A percentile compares a stretch with the other conserved stretches of the same genome.
Evolutionary conservation across 2,329 filamentous ascomycete genomes (phyloP).

Genomic region (Fragosphaeria purpurea): DNA sequence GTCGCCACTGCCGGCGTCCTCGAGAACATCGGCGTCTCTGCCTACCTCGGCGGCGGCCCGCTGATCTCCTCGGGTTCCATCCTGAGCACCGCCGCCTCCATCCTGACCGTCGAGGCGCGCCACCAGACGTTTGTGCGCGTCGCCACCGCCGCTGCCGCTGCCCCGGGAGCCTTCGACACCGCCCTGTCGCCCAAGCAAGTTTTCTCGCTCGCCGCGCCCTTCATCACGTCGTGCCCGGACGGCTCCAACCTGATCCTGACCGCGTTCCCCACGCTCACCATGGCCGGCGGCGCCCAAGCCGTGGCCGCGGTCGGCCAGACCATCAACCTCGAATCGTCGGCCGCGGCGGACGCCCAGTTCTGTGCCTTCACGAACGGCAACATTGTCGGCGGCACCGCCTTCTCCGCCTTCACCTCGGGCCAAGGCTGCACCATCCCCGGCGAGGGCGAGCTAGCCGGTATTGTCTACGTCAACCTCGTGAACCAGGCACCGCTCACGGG

Average conservation of each 20-base stretch:
- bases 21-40: conserved; percentile 65
- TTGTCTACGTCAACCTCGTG: conserved; percentile 59
- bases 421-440: conserved; percentile 52
- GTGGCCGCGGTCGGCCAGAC: conserved; percentile 31
- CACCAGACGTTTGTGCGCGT: conserved; percentile 65
- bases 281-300: conserved; percentile 34
- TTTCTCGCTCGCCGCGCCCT: conserved; percentile 63
- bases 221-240: conserved; percentile 60
- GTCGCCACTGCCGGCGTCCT: conserved; percentile 59
- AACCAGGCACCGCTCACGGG: conserved; percentile 40
- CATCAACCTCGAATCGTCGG: conserved; percentile 40
- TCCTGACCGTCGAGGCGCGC: conserved; percentile 62
- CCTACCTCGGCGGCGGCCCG: conserved; percentile 61
- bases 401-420: conserved; percentile 43
- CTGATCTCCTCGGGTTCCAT: conserved; percentile 50
- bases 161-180: conserved; percentile 61
- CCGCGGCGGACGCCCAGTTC: conserved; percentile 41
- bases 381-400: conserved; percentile 47
- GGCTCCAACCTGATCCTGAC: conserved; percentile 54
- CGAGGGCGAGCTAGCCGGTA: conserved; percentile 41
- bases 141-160: conserved; percentile 45
- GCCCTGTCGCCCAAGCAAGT: conserved; percentile 58
- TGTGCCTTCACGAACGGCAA: conserved; percentile 60
- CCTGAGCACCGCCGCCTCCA: conserved; percentile 57
- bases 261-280: conserved; percentile 49